These are phyloP conservation scores for Gossypium gossypioides DNA, from an alignment of 441 rosid genomes.

Conservation along the genomic window DNA sequence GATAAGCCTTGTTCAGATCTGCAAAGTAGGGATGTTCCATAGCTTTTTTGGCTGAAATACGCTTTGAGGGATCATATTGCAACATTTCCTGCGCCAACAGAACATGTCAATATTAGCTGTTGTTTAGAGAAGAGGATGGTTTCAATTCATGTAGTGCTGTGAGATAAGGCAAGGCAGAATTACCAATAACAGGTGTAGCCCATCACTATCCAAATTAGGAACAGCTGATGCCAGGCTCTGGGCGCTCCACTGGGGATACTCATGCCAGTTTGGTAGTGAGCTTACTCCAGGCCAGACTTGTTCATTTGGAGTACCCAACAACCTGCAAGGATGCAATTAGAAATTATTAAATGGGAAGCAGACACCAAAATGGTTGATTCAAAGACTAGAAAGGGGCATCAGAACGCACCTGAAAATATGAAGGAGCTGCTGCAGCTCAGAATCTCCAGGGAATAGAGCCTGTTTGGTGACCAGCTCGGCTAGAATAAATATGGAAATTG, in stretches of 20 bases:
- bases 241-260: slow-evolving; percentile 88
- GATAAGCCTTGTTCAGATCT: slow-evolving; percentile 52
- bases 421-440: slow-evolving; percentile 92
- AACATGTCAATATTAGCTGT: neutral
- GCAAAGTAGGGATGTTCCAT: slow-evolving; percentile 93
- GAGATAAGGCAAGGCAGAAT: neutral
- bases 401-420: slow-evolving; percentile 67
- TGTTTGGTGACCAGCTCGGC: slow-evolving; percentile 80
- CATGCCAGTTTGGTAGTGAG: slow-evolving; percentile 85
- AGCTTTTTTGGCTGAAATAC: slow-evolving; percentile 88
- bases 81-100: slow-evolving; percentile 66
- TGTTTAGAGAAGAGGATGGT: neutral
- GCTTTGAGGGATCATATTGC: slow-evolving; percentile 73
- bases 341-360: neutral
- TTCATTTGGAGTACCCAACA: slow-evolving; percentile 88
- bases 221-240: slow-evolving; percentile 54
- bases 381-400: neutral
- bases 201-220: slow-evolving; percentile 54
- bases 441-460: slow-evolving; percentile 95
- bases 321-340: slow-evolving; percentile 31
- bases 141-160: neutral
- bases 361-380: neutral
- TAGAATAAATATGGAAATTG: slow-evolving; percentile 14
- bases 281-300: slow-evolving; percentile 88
- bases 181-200: slow-evolving; percentile 67